Percentiles rank a stretch among this genome's conserved stretches.
Evolutionary conservation across 129 eudicot species (phyloP).

Genomic region (Centella asiatica): DNA sequence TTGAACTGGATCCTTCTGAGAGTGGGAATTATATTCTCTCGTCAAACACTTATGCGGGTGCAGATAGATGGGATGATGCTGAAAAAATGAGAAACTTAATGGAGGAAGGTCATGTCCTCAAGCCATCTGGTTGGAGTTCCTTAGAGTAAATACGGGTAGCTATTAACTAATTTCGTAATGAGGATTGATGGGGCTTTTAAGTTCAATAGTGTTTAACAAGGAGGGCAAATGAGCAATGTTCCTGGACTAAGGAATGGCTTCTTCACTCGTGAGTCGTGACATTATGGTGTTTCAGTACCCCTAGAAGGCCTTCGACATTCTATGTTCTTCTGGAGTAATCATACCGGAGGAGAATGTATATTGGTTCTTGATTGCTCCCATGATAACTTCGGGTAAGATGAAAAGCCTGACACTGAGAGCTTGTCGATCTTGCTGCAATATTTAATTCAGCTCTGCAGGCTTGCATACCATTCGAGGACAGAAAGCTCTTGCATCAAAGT

Average conservation of each 20-base stretch:
- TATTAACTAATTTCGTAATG: too few species aligned
- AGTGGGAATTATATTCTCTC: constrained; percentile 60
- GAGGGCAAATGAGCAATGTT: background rate
- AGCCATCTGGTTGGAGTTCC: constrained; percentile 56
- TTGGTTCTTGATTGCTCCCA: too few species aligned
- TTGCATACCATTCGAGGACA: too few species aligned
- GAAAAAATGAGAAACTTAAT: constrained; percentile 46
- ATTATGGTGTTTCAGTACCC: background rate
- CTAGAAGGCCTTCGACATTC: background rate
- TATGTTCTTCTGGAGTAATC: background rate
- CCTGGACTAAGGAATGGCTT: background rate
- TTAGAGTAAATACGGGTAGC: too few species aligned
- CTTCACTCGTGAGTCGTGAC: background rate
- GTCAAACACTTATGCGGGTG: constrained; percentile 48
- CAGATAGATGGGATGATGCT: constrained; percentile 67
- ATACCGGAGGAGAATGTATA: too few species aligned
- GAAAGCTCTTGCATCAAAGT: too few species aligned
- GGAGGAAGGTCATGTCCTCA: constrained; percentile 41
- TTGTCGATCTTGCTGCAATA: too few species aligned
- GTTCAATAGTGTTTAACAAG: background rate
- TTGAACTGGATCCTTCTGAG: constrained; percentile 40
- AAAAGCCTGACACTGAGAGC: too few species aligned
- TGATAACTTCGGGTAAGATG: too few species aligned
- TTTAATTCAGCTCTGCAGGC: too few species aligned
- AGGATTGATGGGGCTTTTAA: background rate